Evolutionary conservation across 2,329 filamentous ascomycete genomes (phyloP).

Genomic region (Cladophialophora bantiana): DNA sequence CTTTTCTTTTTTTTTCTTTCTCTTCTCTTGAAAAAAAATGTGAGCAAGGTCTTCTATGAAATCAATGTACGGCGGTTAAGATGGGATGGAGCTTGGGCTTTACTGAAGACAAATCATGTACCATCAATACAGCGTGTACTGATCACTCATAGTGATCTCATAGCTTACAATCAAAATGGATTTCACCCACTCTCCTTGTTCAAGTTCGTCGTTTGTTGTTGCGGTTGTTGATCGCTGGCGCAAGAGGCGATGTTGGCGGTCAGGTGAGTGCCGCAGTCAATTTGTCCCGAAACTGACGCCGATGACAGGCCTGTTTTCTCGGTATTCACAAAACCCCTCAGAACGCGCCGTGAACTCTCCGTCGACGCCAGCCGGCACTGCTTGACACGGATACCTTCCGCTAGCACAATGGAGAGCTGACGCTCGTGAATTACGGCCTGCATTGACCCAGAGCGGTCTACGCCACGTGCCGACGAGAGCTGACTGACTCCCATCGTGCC

Average conservation of each 20-base stretch:
- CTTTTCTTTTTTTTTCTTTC: constrained; percentile 14
- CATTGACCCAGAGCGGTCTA: background rate
- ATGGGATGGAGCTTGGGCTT: constrained; percentile 16
- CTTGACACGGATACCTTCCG: background rate
- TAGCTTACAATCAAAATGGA: constrained; percentile 2
- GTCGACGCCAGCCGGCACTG: background rate
- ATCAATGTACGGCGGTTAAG: constrained; percentile 9
- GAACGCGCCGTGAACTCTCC: background rate
- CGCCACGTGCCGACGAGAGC: background rate
- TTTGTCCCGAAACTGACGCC: background rate
- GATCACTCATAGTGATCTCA: constrained; percentile 9
- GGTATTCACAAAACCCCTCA: background rate
- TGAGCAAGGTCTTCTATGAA: constrained; percentile 14
- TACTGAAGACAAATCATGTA: constrained; percentile 14
- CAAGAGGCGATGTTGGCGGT: too few relatives aligned
- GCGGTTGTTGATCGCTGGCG: background rate
- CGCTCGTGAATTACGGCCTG: background rate
- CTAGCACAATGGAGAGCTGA: background rate
- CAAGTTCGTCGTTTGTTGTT: background rate
- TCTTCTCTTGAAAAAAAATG: background rate
- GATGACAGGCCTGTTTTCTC: background rate
- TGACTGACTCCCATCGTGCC: background rate
- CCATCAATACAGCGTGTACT: constrained; percentile 6
- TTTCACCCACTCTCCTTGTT: constrained; percentile 7
- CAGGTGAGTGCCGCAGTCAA: background rate